phyloP scores from a whole-genome alignment of 306 rosid genomes.

The Dalbergia cochinchinensis region DNA sequence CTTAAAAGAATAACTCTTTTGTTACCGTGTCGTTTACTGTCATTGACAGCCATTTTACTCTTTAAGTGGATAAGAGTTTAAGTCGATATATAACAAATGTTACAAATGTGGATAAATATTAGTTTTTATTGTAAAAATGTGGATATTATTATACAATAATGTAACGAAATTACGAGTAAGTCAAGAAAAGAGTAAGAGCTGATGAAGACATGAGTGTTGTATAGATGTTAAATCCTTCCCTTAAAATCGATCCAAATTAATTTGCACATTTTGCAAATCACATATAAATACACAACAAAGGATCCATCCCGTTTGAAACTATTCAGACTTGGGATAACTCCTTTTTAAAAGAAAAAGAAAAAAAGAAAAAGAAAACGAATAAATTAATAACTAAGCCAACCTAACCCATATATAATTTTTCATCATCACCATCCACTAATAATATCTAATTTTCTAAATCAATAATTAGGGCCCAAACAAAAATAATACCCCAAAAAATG shows the following conservation, averaged over 20 bases:
- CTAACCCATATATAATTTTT: neutral
- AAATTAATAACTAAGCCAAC: slow-evolving; percentile 33
- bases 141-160: too few species aligned
- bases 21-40: too few species aligned
- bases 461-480: slow-evolving; percentile 20
- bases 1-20: too few species aligned
- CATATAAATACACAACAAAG: neutral
- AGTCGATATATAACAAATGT: too few species aligned
- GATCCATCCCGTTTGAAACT: neutral
- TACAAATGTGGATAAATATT: too few species aligned
- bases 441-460: neutral
- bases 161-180: neutral
- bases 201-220: neutral
- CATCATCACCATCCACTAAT: slow-evolving; percentile 17
- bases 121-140: too few species aligned
- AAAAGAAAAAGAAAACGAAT: neutral
- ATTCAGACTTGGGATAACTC: neutral
- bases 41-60: too few species aligned
- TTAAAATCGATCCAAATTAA: slow-evolving; percentile 6
- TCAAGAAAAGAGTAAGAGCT: neutral
- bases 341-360: neutral
- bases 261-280: slow-evolving; percentile 29
- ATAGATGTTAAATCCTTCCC: neutral
- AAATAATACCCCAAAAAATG: neutral
- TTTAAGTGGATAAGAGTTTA: too few species aligned